Percentiles rank a stretch among this genome's conserved stretches.
phyloP scores from a whole-genome alignment of 2,329 filamentous ascomycete species.

The Colletotrichum chlorophyti region DNA sequence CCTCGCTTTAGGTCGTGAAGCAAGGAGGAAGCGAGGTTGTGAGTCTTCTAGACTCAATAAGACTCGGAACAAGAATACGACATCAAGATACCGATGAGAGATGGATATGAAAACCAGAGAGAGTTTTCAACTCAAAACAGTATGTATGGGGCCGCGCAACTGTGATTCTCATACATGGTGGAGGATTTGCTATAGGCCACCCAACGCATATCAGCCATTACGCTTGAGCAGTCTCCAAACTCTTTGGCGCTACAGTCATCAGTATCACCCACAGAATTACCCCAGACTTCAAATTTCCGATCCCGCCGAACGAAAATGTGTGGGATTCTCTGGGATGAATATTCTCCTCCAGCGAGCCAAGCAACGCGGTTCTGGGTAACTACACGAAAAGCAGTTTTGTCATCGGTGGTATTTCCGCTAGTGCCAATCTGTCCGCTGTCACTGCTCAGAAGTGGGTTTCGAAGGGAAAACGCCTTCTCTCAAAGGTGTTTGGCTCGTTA shows the following conservation, averaged over 20 bases:
- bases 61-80: constrained; percentile 10
- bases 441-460: constrained; percentile 18
- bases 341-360: not conserved
- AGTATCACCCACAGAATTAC: constrained; percentile 55
- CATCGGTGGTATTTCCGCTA: constrained; percentile 30
- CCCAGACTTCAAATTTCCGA: constrained; percentile 53
- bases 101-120: constrained; percentile 1
- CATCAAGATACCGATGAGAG: constrained; percentile 18
- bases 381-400: constrained; percentile 19
- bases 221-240: constrained; percentile 1
- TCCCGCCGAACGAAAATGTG: constrained; percentile 47
- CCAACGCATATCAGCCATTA: not conserved
- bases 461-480: not conserved
- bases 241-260: constrained; percentile 33
- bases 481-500: constrained; percentile 9
- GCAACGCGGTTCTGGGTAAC: not conserved
- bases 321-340: constrained; percentile 40
- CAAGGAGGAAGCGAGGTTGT: not conserved
- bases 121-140: not conserved
- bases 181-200: constrained; percentile 22
- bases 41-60: too few species aligned
- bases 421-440: constrained; percentile 28
- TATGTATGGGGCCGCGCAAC: not conserved
- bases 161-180: constrained; percentile 24
- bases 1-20: too few species aligned